These are phyloP conservation scores for Schwanniomyces polymorphus DNA, from an alignment of 805 yeast species.

Conservation along the genomic window DNA sequence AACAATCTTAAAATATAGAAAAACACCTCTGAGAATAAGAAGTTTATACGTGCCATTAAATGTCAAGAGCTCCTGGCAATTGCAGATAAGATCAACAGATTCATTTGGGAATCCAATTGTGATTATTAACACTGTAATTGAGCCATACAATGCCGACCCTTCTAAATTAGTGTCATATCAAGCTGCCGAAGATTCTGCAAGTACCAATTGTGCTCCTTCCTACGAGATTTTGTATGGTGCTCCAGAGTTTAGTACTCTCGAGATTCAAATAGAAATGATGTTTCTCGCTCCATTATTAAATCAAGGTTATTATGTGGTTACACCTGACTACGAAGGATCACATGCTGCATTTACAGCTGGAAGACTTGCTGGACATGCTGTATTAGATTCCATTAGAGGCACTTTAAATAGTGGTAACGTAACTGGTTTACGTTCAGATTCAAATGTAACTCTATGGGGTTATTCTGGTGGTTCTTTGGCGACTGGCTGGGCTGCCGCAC, in stretches of 20 bases:
- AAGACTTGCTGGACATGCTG: slow-evolving; percentile 19
- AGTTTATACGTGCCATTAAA: slow-evolving; percentile 4
- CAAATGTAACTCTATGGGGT: slow-evolving; percentile 25
- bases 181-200: slow-evolving; percentile 18
- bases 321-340: slow-evolving; percentile 30
- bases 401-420: slow-evolving; percentile 12
- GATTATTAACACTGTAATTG: slow-evolving; percentile 16
- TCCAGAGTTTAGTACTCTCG: slow-evolving; percentile 7
- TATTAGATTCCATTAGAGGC: slow-evolving; percentile 25
- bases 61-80: slow-evolving; percentile 19
- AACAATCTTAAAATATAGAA: slow-evolving; percentile 8
- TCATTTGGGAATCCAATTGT: slow-evolving; percentile 17
- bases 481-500: slow-evolving; percentile 25
- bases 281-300: slow-evolving; percentile 14
- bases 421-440: slow-evolving; percentile 18
- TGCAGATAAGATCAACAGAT: slow-evolving; percentile 22
- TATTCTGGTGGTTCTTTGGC: slow-evolving; percentile 34
- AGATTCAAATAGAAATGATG: slow-evolving; percentile 15
- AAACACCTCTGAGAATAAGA: slow-evolving; percentile 3
- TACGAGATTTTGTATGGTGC: slow-evolving; percentile 18
- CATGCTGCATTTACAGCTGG: slow-evolving; percentile 24
- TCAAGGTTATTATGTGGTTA: slow-evolving; percentile 12
- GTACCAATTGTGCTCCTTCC: slow-evolving; percentile 19
- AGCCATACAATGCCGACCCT: slow-evolving; percentile 23
- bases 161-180: slow-evolving; percentile 21